These are phyloP conservation scores for Geotrichum reessii DNA, from an alignment of 1,139 yeast genomes.

Conservation along the genomic window DNA sequence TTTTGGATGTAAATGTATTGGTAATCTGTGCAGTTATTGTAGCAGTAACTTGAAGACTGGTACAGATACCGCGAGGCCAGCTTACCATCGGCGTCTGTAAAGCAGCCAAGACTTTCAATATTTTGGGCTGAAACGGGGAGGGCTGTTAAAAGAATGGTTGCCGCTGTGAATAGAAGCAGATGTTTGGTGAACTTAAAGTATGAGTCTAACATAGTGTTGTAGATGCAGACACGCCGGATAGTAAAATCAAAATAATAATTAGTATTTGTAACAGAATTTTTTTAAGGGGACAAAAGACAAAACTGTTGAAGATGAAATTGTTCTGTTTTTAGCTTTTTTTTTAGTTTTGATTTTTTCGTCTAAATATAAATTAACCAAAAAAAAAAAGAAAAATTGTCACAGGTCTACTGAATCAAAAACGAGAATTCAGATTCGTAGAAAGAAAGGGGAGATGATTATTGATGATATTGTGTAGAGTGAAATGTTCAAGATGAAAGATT, in stretches of 20 bases:
- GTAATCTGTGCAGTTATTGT: constrained; percentile 12
- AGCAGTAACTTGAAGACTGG: constrained; percentile 15
- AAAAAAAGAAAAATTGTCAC: not conserved
- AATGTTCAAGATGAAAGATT: not conserved
- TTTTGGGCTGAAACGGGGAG: not conserved
- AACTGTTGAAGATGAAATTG: not conserved
- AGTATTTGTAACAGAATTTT: not conserved
- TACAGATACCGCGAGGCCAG: constrained; percentile 6
- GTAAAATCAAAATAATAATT: not conserved
- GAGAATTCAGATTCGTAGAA: not conserved
- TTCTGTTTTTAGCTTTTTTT: not conserved
- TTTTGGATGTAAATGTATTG: constrained; percentile 54
- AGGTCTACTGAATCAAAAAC: not conserved
- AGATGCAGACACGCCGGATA: not conserved
- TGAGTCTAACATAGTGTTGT: not conserved
- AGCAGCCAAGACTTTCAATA: not conserved
- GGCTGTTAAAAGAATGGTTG: not conserved
- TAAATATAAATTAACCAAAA: not conserved
- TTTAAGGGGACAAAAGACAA: not conserved
- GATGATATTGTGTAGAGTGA: not conserved
- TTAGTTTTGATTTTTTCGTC: not conserved
- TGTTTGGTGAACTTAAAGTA: not conserved
- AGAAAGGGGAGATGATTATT: not conserved
- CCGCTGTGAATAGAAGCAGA: not conserved
- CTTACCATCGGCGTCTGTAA: not conserved